Conservation (phyloP, 1,139 yeast genomes). For the Geotrichum reessii region DNA sequence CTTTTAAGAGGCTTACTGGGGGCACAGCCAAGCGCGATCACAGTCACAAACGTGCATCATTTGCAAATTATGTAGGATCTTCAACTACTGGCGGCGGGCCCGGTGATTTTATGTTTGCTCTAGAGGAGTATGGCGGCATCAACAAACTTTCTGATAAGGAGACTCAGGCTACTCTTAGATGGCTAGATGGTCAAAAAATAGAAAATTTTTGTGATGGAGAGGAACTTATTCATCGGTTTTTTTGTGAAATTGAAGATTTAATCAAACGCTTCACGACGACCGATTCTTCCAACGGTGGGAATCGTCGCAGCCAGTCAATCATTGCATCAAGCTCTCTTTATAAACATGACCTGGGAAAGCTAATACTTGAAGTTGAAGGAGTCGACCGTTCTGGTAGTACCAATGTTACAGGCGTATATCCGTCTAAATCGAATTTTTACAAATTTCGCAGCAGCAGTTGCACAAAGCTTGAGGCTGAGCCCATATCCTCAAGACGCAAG, state of each 20-base stretch:
- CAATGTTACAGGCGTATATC: neutral
- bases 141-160: conserved; percentile 36
- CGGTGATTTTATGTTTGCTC: conserved; percentile 32
- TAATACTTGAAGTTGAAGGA: conserved; percentile 29
- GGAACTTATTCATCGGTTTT: conserved; percentile 35
- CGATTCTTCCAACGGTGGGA: neutral
- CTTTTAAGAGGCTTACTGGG: conserved; percentile 27
- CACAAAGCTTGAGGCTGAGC: conserved; percentile 3
- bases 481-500: neutral
- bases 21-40: conserved; percentile 24
- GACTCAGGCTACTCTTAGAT: conserved; percentile 31
- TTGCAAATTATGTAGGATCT: conserved; percentile 16
- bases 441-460: neutral
- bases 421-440: conserved; percentile 3
- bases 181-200: conserved; percentile 33
- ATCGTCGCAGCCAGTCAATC: conserved; percentile 27
- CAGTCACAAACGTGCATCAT: conserved; percentile 24
- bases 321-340: conserved; percentile 27
- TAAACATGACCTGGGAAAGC: conserved; percentile 29
- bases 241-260: conserved; percentile 35
- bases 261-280: conserved; percentile 26
- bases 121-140: conserved; percentile 30
- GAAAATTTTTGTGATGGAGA: conserved; percentile 36
- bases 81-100: conserved; percentile 16
- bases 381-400: neutral